Conservation (phyloP, 768 basidiomycete genomes). For the Rhodotorula sphaerocarpa region DNA sequence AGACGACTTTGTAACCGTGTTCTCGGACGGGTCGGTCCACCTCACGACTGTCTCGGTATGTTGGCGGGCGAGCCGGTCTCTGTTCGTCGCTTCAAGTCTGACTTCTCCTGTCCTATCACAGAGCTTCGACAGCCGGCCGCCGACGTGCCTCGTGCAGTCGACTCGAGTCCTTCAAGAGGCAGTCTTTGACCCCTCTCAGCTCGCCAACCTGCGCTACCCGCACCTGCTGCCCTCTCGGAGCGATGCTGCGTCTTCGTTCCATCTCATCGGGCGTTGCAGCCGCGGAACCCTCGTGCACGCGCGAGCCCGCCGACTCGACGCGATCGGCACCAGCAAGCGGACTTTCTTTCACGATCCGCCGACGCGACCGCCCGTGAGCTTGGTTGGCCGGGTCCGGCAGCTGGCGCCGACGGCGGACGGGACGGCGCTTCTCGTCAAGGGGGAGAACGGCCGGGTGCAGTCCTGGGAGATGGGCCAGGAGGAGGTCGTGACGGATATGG, state of each 20-base stretch:
- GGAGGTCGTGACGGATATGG: neutral
- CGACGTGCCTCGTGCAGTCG: constrained; percentile 31
- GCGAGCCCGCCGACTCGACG: neutral
- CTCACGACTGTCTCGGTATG: constrained; percentile 28
- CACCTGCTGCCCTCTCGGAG: constrained; percentile 14
- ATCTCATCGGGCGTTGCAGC: constrained; percentile 8
- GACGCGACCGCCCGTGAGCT: neutral
- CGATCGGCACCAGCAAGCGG: neutral
- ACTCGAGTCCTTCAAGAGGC: neutral
- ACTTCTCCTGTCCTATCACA: too few relatives aligned
- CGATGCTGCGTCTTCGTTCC: neutral
- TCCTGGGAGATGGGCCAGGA: constrained; percentile 17
- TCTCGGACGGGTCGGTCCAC: constrained; percentile 19
- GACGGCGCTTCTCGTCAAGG: neutral
- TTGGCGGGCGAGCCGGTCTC: too few relatives aligned
- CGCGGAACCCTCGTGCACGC: constrained; percentile 8
- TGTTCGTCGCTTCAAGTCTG: too few relatives aligned
- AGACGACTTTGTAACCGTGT: constrained; percentile 31
- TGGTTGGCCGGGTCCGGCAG: constrained; percentile 6
- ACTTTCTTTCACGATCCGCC: neutral
- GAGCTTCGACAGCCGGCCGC: constrained; percentile 35
- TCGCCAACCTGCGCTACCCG: constrained; percentile 15
- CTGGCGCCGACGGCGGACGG: neutral
- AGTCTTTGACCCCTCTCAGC: neutral
- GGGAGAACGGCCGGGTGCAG: constrained; percentile 15